Conservation (phyloP, 306 rosid genomes). For the Amphicarpaea edgeworthii region DNA sequence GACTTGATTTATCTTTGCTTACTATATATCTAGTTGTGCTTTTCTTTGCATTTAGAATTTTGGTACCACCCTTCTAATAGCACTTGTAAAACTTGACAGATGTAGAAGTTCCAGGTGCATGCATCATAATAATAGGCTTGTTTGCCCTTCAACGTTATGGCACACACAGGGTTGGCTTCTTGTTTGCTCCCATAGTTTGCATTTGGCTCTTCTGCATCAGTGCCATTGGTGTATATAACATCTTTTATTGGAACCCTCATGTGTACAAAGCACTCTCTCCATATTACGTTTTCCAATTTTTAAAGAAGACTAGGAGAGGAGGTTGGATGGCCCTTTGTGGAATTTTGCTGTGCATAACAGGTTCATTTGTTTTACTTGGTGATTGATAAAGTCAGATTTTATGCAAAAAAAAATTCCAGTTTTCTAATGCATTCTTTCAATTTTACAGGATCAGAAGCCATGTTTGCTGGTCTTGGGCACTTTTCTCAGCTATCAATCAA, state of each 20-base stretch:
- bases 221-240: constrained; percentile 83
- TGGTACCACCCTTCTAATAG: constrained; percentile 14
- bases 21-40: not conserved
- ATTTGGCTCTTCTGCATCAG: constrained; percentile 91
- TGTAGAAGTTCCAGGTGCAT: constrained; percentile 81
- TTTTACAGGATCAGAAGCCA: constrained; percentile 88
- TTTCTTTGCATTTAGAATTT: constrained; percentile 35
- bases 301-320: constrained; percentile 70
- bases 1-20: constrained; percentile 14
- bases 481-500: constrained; percentile 88
- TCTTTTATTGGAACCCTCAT: constrained; percentile 71
- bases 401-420: not conserved
- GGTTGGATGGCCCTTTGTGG: constrained; percentile 98
- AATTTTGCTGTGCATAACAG: constrained; percentile 89
- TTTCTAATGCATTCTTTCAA: constrained; percentile 36
- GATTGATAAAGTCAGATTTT: constrained; percentile 32
- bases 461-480: constrained; percentile 99
- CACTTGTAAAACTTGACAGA: constrained; percentile 59
- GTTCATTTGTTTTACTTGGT: constrained; percentile 50
- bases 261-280: constrained; percentile 88
- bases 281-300: constrained; percentile 66
- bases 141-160: constrained; percentile 97
- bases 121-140: constrained; percentile 79
- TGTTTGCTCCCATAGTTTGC: constrained; percentile 88
- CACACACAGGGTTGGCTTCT: constrained; percentile 90